Evolutionary conservation across 1,284 basidiomycete genomes (phyloP).

Genomic region (Melampsora larici-populina): DNA sequence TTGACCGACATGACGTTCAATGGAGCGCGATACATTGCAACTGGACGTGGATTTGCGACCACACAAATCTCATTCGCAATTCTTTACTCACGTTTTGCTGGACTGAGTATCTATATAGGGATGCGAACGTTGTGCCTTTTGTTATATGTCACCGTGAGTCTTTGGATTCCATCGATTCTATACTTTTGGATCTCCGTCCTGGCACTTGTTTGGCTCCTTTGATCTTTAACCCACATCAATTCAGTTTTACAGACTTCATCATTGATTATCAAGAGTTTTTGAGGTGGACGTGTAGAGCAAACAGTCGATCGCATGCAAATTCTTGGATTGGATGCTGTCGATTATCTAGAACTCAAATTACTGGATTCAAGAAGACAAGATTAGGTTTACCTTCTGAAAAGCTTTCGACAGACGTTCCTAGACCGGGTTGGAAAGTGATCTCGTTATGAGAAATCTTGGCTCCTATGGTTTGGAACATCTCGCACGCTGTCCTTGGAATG

Average conservation of each 20-base stretch:
- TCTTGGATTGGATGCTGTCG: slow-evolving; percentile 98
- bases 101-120: slow-evolving; percentile 91
- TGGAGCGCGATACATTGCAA: slow-evolving; percentile 95
- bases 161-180: slow-evolving; percentile 84
- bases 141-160: slow-evolving; percentile 79
- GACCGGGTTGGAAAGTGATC: slow-evolving; percentile 83
- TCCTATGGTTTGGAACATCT: slow-evolving; percentile 80
- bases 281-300: slow-evolving; percentile 94
- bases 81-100: slow-evolving; percentile 89
- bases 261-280: slow-evolving; percentile 95
- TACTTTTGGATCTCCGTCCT: slow-evolving; percentile 79
- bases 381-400: slow-evolving; percentile 92
- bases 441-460: slow-evolving; percentile 81
- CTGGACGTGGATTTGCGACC: slow-evolving; percentile 95
- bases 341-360: slow-evolving; percentile 87
- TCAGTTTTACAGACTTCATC: slow-evolving; percentile 88
- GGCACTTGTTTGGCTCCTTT: slow-evolving; percentile 82
- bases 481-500: slow-evolving; percentile 78
- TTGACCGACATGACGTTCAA: slow-evolving; percentile 90
- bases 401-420: slow-evolving; percentile 79
- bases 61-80: slow-evolving; percentile 88
- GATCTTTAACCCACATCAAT: slow-evolving; percentile 96
- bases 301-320: slow-evolving; percentile 76
- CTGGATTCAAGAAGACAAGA: slow-evolving; percentile 94
- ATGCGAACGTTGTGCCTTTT: slow-evolving; percentile 84